Evolutionary conservation across 2,329 filamentous ascomycete genomes (phyloP).

Genomic region (Fusarium virguliforme): DNA sequence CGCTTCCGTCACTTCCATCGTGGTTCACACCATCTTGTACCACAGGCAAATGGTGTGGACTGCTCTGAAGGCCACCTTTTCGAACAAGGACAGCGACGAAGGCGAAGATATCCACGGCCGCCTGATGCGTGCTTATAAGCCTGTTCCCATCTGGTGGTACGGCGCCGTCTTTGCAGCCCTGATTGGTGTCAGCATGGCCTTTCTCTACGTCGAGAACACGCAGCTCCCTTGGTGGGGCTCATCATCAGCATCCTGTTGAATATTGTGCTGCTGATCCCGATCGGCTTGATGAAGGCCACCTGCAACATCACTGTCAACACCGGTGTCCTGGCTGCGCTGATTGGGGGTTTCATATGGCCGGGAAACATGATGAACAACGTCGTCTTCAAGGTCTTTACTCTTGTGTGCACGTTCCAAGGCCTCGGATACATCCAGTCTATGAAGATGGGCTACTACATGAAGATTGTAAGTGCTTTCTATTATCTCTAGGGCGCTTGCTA

Average conservation of each 20-base stretch:
- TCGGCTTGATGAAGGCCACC: neutral
- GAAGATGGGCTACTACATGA: conserved; percentile 67
- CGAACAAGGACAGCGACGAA: neutral
- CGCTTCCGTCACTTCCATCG: neutral
- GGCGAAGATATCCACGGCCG: neutral
- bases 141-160: neutral
- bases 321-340: neutral
- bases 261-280: neutral
- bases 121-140: neutral
- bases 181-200: conserved; percentile 1
- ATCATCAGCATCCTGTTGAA: neutral
- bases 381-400: conserved; percentile 44
- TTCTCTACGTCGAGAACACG: neutral
- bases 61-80: neutral
- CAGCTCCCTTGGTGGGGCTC: conserved; percentile 1
- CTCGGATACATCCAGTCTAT: conserved; percentile 59
- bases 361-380: conserved; percentile 43
- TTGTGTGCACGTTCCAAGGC: conserved; percentile 23
- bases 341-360: conserved; percentile 11
- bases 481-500: neutral
- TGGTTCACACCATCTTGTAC: neutral
- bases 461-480: conserved; percentile 54
- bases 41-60: neutral
- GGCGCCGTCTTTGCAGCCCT: neutral
- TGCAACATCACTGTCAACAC: conserved; percentile 1